These are phyloP conservation scores for Gloeostereum incarnatum DNA, from an alignment of 768 basidiomycete genomes.

Conservation along the genomic window DNA sequence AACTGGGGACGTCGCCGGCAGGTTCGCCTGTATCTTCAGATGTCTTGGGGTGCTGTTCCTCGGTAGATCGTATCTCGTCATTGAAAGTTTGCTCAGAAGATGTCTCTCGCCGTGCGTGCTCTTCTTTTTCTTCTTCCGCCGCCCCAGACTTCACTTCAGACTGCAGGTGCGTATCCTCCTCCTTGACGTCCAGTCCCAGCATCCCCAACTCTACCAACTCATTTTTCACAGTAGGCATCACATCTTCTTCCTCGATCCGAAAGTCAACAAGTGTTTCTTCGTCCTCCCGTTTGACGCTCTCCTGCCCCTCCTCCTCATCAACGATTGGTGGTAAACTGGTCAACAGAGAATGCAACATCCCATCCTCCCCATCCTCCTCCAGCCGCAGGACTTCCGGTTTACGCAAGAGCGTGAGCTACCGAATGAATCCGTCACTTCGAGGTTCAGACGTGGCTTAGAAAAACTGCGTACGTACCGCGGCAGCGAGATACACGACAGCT, in stretches of 20 bases:
- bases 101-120: conserved; percentile 1
- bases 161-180: not conserved
- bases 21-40: not conserved
- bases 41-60: not conserved
- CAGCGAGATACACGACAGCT: conserved; percentile 70
- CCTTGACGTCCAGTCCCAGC: not conserved
- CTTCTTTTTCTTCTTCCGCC: conserved; percentile 4
- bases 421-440: not conserved
- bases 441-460: not conserved
- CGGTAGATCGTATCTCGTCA: not conserved
- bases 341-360: conserved; percentile 73
- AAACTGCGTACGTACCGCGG: conserved; percentile 52
- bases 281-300: not conserved
- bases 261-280: not conserved
- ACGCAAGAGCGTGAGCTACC: conserved; percentile 63
- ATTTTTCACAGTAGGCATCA: not conserved
- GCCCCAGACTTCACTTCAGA: not conserved
- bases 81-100: conserved; percentile 1
- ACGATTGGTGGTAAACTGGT: conserved; percentile 52
- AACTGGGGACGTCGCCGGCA: not conserved
- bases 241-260: not conserved
- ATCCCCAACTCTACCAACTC: not conserved
- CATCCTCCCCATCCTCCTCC: conserved; percentile 64
- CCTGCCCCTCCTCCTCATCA: conserved; percentile 27
- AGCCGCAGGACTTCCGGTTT: conserved; percentile 58